Percentiles rank a stretch among this genome's conserved stretches.
Conservation (phyloP, 1,284 basidiomycete species). For the Bjerkandera adusta region DNA sequence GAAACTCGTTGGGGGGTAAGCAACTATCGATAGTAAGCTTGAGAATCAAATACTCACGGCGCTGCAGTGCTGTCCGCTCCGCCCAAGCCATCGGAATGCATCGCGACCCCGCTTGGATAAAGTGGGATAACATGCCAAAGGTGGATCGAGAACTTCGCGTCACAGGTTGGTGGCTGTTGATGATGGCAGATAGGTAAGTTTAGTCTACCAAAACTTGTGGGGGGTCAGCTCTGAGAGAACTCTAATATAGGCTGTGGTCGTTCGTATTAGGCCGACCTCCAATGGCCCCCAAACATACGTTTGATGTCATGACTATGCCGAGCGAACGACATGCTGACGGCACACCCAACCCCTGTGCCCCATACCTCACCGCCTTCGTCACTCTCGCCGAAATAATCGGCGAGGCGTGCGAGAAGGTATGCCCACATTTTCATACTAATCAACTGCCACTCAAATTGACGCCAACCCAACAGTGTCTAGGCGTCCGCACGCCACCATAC, state of each 20-base stretch:
- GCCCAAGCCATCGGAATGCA: slow-evolving; percentile 52
- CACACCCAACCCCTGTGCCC: slow-evolving; percentile 33
- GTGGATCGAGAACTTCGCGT: slow-evolving; percentile 44
- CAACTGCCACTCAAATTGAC: slow-evolving; percentile 3
- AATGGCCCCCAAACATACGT: slow-evolving; percentile 37
- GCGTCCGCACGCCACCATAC: slow-evolving; percentile 34
- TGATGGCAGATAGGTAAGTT: slow-evolving; percentile 45
- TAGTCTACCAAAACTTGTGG: no score
- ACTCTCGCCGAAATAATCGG: slow-evolving; percentile 38
- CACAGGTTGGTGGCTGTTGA: slow-evolving; percentile 48
- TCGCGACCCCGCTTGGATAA: slow-evolving; percentile 45
- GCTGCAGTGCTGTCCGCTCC: slow-evolving; percentile 33
- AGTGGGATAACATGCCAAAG: slow-evolving; percentile 47
- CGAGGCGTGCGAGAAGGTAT: slow-evolving; percentile 41
- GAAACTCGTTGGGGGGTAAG: slow-evolving; percentile 42
- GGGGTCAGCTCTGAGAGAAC: not conserved
- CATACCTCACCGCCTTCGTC: slow-evolving; percentile 37
- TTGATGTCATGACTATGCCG: slow-evolving; percentile 36
- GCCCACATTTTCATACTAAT: slow-evolving; percentile 5
- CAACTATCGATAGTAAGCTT: not conserved
- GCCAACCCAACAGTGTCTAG: slow-evolving; percentile 36
- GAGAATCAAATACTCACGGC: slow-evolving; percentile 1
- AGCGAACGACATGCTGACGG: slow-evolving; percentile 34
- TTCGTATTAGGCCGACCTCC: slow-evolving; percentile 44
- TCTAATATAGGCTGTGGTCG: slow-evolving; percentile 39